These are phyloP conservation scores for Alternaria panax DNA, from an alignment of 2,329 filamentous ascomycete genomes.

Conservation along the genomic window DNA sequence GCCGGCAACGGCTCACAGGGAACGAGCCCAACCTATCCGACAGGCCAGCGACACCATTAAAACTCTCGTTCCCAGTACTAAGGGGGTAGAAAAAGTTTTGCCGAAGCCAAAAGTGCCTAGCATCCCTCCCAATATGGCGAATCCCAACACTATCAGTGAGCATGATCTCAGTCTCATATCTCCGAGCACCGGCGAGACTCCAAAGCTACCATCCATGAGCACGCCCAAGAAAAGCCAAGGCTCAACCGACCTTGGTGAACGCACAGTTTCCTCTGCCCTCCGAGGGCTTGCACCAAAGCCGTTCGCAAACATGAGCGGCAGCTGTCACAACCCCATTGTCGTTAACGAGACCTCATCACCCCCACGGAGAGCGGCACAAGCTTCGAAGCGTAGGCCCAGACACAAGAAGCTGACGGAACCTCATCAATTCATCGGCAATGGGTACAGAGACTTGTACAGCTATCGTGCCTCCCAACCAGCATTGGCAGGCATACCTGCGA, in stretches of 20 bases:
- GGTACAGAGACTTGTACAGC: conserved; percentile 16
- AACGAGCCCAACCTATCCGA: background rate
- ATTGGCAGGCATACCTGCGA: conserved; percentile 12
- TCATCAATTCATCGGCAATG: conserved; percentile 21
- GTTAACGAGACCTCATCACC: conserved; percentile 26
- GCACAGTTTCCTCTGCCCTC: background rate
- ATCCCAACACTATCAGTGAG: conserved; percentile 8
- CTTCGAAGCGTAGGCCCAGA: background rate
- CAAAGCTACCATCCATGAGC: background rate
- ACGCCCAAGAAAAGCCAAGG: background rate
- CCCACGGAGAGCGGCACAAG: conserved; percentile 1
- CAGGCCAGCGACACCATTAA: conserved; percentile 1
- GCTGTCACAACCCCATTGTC: conserved; percentile 34
- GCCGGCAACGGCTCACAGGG: background rate
- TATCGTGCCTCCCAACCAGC: conserved; percentile 11
- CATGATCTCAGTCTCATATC: conserved; percentile 22
- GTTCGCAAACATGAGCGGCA: conserved; percentile 16
- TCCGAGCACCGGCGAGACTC: conserved; percentile 2
- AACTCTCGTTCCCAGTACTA: background rate
- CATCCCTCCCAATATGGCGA: background rate
- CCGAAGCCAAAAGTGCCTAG: background rate
- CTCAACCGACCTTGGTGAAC: background rate
- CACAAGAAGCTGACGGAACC: conserved; percentile 3
- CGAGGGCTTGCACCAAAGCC: conserved; percentile 3
- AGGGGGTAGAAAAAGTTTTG: background rate